Conservation (phyloP, 176 grass and related monocot species). For the Luzula sylvatica region DNA sequence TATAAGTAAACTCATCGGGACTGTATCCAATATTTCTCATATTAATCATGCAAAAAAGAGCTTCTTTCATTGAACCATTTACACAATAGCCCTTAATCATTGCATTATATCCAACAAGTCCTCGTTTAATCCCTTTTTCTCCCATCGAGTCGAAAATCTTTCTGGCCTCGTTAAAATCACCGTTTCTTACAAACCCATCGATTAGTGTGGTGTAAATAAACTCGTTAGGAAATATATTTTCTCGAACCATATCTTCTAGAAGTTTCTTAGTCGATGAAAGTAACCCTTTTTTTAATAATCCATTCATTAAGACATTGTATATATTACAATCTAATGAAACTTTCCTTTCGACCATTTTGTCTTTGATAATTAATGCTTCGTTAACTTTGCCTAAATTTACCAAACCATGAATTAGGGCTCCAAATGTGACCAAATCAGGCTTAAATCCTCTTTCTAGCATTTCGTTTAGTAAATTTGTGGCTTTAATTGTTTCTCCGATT, state of each 20-base stretch:
- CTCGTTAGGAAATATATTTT: conserved; percentile 67
- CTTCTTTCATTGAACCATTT: conserved; percentile 65
- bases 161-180: conserved; percentile 45
- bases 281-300: conserved; percentile 74
- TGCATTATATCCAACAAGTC: conserved; percentile 55
- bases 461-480: conserved; percentile 53
- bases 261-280: conserved; percentile 66
- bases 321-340: conserved; percentile 55
- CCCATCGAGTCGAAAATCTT: conserved; percentile 65
- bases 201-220: conserved; percentile 77
- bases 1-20: conserved; percentile 75
- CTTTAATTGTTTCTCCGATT: conserved; percentile 28
- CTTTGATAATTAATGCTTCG: conserved; percentile 40
- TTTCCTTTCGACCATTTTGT: conserved; percentile 59
- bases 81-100: conserved; percentile 87
- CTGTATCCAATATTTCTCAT: conserved; percentile 41
- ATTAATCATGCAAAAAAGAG: conserved; percentile 35
- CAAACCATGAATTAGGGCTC: conserved; percentile 64
- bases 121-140: conserved; percentile 29
- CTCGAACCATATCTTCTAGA: conserved; percentile 61
- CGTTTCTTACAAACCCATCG: conserved; percentile 76
- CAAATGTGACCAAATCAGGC: conserved; percentile 60
- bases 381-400: conserved; percentile 37
- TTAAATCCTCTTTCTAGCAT: conserved; percentile 46
- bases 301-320: conserved; percentile 70